phyloP scores from a whole-genome alignment of 768 basidiomycete genomes.

The Floccularia luteovirens region DNA sequence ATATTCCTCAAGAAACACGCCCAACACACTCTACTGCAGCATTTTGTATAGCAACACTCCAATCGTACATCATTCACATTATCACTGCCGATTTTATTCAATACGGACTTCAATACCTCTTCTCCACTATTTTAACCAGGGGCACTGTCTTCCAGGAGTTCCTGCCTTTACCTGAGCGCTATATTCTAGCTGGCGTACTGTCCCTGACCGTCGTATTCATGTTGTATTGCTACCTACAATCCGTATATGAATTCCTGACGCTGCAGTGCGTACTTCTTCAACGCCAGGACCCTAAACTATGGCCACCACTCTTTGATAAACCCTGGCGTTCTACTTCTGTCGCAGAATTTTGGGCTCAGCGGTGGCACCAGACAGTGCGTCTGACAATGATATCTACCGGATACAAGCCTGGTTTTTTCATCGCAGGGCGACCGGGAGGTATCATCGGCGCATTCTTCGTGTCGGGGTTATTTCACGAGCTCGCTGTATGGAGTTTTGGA shows the following conservation, averaged over 20 bases:
- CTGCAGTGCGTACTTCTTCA: constrained; percentile 27
- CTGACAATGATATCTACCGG: constrained; percentile 32
- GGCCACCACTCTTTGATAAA: constrained; percentile 41
- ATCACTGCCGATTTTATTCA: neutral
- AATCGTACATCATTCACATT: neutral
- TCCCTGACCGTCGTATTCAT: constrained; percentile 32
- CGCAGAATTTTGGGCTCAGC: constrained; percentile 34
- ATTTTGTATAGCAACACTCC: neutral
- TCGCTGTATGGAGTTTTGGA: constrained; percentile 33
- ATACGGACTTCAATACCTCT: neutral
- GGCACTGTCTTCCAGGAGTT: constrained; percentile 34
- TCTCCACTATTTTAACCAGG: neutral
- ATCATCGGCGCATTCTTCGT: constrained; percentile 39
- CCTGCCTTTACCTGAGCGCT: constrained; percentile 24
- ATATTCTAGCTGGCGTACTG: constrained; percentile 35
- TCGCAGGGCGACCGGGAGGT: constrained; percentile 25
- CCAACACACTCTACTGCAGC: neutral
- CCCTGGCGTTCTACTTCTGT: constrained; percentile 40
- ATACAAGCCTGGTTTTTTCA: constrained; percentile 16
- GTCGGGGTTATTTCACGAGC: constrained; percentile 40
- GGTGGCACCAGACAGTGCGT: constrained; percentile 49
- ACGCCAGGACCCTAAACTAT: constrained; percentile 28
- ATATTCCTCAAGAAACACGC: neutral
- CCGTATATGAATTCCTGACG: constrained; percentile 22
- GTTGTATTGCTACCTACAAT: constrained; percentile 30